Conservation (phyloP, 768 basidiomycete species). For the Macrolepiota albuminosa region DNA sequence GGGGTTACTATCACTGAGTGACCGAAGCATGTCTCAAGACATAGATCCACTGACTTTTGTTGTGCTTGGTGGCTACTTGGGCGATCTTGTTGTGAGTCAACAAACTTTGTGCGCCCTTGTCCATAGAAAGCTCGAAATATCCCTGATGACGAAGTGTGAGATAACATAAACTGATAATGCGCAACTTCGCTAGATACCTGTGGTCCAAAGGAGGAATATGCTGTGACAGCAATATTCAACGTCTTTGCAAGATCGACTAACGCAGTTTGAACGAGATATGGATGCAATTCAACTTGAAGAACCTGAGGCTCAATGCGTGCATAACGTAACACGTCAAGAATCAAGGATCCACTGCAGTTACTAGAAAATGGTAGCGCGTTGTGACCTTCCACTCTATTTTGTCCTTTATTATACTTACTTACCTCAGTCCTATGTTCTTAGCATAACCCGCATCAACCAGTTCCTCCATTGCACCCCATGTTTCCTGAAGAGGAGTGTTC, state of each 20-base stretch:
- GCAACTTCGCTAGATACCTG: conserved; percentile 15
- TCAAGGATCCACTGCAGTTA: conserved; percentile 67
- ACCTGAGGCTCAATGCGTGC: conserved; percentile 68
- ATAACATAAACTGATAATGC: not conserved
- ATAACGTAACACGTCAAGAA: conserved; percentile 76
- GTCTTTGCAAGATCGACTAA: conserved; percentile 50
- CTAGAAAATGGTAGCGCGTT: conserved; percentile 29
- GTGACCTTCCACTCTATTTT: not conserved
- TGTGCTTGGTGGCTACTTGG: conserved; percentile 41
- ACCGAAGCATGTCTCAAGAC: not conserved
- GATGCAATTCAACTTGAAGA: conserved; percentile 71
- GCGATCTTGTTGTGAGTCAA: conserved; percentile 44
- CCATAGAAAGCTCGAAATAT: conserved; percentile 63
- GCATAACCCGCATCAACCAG: conserved; percentile 65
- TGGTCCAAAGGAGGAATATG: conserved; percentile 52
- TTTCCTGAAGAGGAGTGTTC: conserved; percentile 72
- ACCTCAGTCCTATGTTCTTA: conserved; percentile 81
- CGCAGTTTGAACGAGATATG: conserved; percentile 60
- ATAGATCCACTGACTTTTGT: conserved; percentile 40
- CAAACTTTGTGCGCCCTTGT: conserved; percentile 47
- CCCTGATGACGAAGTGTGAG: conserved; percentile 21
- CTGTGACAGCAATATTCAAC: conserved; percentile 58
- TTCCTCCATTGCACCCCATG: conserved; percentile 80
- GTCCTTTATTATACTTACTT: not conserved
- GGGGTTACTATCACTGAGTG: not conserved